A percentile compares a stretch with the other conserved stretches of the same genome.
Evolutionary conservation across 345 rosid genomes (phyloP).

Genomic region (Eucalyptus lansdowneana): DNA sequence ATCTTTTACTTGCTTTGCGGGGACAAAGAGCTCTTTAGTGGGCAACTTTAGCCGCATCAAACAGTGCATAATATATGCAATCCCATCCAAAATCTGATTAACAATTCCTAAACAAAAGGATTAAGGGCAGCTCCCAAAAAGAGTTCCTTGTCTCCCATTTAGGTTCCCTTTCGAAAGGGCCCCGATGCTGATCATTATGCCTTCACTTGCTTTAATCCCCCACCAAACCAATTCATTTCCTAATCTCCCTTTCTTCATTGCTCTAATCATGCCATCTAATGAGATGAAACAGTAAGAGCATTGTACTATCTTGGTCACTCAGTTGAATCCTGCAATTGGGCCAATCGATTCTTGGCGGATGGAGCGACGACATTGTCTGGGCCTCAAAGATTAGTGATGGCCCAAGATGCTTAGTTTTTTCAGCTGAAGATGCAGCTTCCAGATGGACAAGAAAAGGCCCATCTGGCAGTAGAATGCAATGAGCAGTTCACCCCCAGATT

Average conservation of each 20-base stretch:
- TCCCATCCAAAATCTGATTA: neutral
- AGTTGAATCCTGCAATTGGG: neutral
- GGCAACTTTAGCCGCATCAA: neutral
- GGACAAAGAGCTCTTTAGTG: constrained; percentile 5
- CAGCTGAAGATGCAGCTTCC: neutral
- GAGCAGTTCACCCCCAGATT: neutral
- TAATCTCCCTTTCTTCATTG: neutral
- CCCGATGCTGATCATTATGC: constrained; percentile 15
- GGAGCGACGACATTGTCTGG: neutral
- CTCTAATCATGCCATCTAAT: neutral
- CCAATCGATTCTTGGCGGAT: neutral
- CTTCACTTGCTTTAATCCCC: neutral
- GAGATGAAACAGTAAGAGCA: neutral
- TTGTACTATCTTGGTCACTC: neutral
- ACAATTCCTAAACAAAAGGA: neutral
- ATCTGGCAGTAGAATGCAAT: neutral
- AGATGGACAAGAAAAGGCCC: neutral
- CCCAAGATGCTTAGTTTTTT: neutral
- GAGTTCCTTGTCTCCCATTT: constrained; percentile 27
- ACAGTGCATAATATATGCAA: neutral
- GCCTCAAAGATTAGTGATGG: neutral
- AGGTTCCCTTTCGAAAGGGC: constrained; percentile 10
- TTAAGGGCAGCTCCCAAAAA: neutral
- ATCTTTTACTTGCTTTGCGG: constrained; percentile 5
- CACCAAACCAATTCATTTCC: constrained; percentile 6